Conservation (phyloP, 306 rosid species). For the Herpetospermum pedunculosum region DNA sequence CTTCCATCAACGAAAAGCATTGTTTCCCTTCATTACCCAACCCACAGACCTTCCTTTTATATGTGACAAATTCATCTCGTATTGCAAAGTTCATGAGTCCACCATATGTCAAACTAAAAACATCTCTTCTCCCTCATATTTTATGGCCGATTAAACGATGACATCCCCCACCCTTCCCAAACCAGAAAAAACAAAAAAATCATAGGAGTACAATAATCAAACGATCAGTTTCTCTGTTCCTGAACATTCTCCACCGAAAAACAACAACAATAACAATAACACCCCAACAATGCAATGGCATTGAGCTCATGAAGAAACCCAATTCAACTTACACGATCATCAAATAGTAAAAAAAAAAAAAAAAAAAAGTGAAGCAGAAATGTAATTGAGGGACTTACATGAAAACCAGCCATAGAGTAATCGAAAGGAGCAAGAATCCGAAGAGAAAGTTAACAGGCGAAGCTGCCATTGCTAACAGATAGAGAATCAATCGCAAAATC, state of each 20-base stretch:
- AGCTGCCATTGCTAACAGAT: conserved; percentile 50
- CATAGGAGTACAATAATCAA: neutral
- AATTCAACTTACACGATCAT: neutral
- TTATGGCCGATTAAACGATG: neutral
- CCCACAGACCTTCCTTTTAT: neutral
- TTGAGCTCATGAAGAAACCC: neutral
- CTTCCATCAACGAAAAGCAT: neutral
- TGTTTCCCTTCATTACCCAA: neutral
- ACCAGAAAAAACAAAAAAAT: neutral
- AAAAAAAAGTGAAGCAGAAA: neutral
- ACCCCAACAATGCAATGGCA: neutral
- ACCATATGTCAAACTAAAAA: neutral
- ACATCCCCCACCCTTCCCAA: neutral
- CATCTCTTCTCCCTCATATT: neutral
- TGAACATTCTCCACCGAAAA: neutral
- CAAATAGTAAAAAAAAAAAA: no score
- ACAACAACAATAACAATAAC: neutral
- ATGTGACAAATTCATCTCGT: neutral
- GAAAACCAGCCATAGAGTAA: conserved; percentile 71
- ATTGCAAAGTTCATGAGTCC: neutral
- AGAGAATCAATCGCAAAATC: conserved; percentile 3
- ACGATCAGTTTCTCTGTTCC: neutral
- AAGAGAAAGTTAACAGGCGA: conserved; percentile 81
- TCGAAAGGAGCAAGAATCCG: conserved; percentile 57
- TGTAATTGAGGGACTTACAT: conserved; percentile 41